Conservation (phyloP, 495 filamentous ascomycete genomes). For the Penicillium egyptiacum region DNA sequence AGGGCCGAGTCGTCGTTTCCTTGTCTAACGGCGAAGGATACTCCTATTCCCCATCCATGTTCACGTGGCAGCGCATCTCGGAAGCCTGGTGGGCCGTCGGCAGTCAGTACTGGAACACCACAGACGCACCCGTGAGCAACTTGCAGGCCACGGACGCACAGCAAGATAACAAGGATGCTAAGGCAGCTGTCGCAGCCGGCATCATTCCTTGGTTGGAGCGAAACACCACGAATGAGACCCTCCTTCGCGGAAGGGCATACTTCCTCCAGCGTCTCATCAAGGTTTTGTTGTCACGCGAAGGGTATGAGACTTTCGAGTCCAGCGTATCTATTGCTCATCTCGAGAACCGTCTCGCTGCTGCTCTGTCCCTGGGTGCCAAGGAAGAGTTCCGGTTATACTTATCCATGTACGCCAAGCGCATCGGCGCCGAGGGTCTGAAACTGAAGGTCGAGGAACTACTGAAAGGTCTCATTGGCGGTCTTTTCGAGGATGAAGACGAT, state of each 20-base stretch:
- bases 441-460: slow-evolving; percentile 90
- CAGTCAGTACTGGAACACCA: slow-evolving; percentile 98
- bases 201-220: slow-evolving; percentile 92
- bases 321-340: slow-evolving; percentile 90
- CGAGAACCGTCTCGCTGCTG: slow-evolving; percentile 91
- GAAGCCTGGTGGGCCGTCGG: slow-evolving; percentile 98
- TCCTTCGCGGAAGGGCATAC: slow-evolving; percentile 88
- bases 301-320: slow-evolving; percentile 89
- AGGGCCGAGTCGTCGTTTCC: slow-evolving; percentile 78
- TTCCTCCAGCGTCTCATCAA: slow-evolving; percentile 89
- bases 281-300: slow-evolving; percentile 76
- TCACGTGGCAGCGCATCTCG: slow-evolving; percentile 89
- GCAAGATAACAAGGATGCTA: slow-evolving; percentile 49
- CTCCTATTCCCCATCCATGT: slow-evolving; percentile 77
- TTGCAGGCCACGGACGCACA: slow-evolving; percentile 65
- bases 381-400: slow-evolving; percentile 91
- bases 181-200: slow-evolving; percentile 74
- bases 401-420: slow-evolving; percentile 93
- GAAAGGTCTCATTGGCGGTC: slow-evolving; percentile 71
- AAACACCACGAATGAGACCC: slow-evolving; percentile 86
- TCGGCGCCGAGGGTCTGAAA: slow-evolving; percentile 84
- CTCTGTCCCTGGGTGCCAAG: slow-evolving; percentile 76
- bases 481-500: slow-evolving; percentile 53
- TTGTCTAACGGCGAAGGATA: slow-evolving; percentile 93
- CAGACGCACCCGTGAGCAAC: slow-evolving; percentile 77